Conservation (phyloP, 1,284 basidiomycete genomes). For the Trametes polyzona region DNA sequence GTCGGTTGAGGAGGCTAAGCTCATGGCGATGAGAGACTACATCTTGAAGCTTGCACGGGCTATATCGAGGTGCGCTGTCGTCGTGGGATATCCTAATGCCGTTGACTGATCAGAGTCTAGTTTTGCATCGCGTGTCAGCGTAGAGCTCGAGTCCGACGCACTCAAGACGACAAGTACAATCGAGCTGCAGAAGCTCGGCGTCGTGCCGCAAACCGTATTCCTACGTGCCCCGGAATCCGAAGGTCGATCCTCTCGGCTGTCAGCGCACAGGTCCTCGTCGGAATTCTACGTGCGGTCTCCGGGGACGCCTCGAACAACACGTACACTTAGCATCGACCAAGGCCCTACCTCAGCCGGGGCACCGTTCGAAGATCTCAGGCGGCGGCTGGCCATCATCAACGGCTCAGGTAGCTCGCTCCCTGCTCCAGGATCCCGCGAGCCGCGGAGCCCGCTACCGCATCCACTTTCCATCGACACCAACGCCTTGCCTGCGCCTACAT, state of each 20-base stretch:
- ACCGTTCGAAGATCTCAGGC: conserved; percentile 75
- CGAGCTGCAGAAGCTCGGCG: conserved; percentile 81
- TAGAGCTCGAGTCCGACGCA: conserved; percentile 65
- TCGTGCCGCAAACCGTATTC: conserved; percentile 97
- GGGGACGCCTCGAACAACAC: conserved; percentile 50
- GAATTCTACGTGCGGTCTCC: conserved; percentile 44
- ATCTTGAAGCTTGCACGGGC: conserved; percentile 83
- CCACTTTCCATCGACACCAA: conserved; percentile 27
- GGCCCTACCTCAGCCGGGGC: conserved; percentile 41
- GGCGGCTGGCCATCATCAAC: conserved; percentile 71
- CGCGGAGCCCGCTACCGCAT: conserved; percentile 43
- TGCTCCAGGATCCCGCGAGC: conserved; percentile 48
- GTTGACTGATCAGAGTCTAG: too few species aligned
- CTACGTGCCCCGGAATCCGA: conserved; percentile 64
- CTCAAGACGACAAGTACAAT: conserved; percentile 70
- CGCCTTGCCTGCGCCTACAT: conserved; percentile 35
- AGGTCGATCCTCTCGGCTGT: conserved; percentile 40
- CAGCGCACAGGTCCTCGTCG: conserved; percentile 42
- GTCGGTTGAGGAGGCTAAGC: conserved; percentile 76
- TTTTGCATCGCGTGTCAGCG: conserved; percentile 62
- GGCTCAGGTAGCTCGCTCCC: conserved; percentile 66
- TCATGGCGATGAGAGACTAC: conserved; percentile 86
- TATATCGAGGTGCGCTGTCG: conserved; percentile 52
- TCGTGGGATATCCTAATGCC: background rate
- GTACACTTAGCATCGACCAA: conserved; percentile 51